These are phyloP conservation scores for Chlorella sorokiniana DNA, from an alignment of 139 green algal species.

Conservation along the genomic window DNA sequence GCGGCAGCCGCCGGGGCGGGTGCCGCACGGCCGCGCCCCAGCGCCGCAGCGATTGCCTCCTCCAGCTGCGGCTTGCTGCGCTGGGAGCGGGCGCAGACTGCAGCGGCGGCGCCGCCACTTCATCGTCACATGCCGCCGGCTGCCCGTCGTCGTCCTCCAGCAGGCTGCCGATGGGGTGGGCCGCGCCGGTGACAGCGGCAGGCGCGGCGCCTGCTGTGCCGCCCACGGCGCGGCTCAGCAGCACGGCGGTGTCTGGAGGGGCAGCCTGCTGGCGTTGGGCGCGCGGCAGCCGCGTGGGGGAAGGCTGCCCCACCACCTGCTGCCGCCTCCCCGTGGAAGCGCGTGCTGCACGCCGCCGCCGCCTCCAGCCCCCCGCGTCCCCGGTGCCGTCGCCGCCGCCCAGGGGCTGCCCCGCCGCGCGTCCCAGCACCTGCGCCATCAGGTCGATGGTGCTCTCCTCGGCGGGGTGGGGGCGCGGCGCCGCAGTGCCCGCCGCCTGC, in stretches of 20 bases:
- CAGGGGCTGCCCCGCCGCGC: not conserved
- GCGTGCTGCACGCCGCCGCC: not conserved
- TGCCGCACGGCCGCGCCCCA: not conserved
- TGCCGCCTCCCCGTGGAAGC: too few relatives aligned
- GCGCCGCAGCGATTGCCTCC: constrained; percentile 42
- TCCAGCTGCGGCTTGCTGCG: constrained; percentile 36
- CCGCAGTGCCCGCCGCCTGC: not conserved
- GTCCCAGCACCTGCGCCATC: constrained; percentile 31
- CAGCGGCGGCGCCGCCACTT: not conserved
- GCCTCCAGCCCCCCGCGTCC: not conserved
- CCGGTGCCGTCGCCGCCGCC: not conserved
- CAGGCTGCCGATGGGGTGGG: not conserved
- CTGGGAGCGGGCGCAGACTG: not conserved
- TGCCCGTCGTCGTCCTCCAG: not conserved
- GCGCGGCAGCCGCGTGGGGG: too few relatives aligned
- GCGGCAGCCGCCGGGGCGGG: not conserved
- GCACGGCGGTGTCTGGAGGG: not conserved
- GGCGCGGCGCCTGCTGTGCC: not conserved
- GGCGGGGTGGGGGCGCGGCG: not conserved
- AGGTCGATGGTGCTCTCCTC: constrained; percentile 50
- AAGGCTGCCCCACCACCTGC: too few relatives aligned
- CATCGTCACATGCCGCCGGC: not conserved
- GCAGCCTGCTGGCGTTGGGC: not conserved
- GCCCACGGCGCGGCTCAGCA: not conserved
- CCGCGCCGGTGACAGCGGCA: not conserved